Conservation (phyloP, 352 stramenopile genomes). For the Stramenopiles sp. region DNA sequence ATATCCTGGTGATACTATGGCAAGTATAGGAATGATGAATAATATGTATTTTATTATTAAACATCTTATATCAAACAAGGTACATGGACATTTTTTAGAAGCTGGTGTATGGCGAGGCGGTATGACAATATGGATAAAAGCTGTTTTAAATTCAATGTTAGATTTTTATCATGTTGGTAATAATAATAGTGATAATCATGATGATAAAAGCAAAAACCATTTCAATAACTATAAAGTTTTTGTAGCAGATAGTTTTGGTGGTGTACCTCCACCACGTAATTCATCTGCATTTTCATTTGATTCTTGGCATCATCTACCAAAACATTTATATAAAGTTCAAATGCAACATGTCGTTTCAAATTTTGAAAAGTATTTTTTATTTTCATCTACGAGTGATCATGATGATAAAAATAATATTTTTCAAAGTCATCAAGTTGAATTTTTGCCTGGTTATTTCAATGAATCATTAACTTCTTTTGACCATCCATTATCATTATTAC, state of each 20-base stretch:
- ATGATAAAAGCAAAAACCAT: neutral
- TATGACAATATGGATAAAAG: neutral
- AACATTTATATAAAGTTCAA: neutral
- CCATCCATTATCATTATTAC: neutral
- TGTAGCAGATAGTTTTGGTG: neutral
- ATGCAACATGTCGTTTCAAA: neutral
- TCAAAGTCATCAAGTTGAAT: neutral
- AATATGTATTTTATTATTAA: neutral
- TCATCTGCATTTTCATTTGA: neutral
- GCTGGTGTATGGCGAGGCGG: neutral
- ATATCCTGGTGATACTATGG: no score
- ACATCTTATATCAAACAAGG: neutral
- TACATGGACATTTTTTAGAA: neutral
- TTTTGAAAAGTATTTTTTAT: neutral
- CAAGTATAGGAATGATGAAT: no score
- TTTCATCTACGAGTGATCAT: no score
- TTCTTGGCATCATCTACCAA: neutral
- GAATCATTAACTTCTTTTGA: neutral
- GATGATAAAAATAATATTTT: no score
- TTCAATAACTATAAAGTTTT: neutral
- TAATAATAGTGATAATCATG: no score
- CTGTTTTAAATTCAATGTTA: neutral
- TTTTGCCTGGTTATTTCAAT: neutral
- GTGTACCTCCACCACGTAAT: neutral
- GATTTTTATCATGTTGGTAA: no score